phyloP scores from a whole-genome alignment of 768 basidiomycete species.

The Kwoniella pini region DNA sequence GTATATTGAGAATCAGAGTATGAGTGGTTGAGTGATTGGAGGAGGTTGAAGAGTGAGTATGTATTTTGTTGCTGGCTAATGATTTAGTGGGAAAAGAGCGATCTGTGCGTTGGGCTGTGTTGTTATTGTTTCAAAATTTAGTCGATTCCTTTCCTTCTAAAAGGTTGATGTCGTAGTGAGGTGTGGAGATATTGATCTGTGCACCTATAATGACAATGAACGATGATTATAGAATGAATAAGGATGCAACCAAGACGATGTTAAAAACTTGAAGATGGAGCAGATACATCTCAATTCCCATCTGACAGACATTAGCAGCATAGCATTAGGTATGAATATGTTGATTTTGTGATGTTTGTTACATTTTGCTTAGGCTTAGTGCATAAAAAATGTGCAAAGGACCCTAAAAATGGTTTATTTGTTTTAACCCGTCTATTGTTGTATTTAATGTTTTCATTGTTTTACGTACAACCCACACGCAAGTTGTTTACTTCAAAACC shows the following conservation, averaged over 20 bases:
- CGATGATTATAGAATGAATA: background rate
- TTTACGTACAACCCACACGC: background rate
- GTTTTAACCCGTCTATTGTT: slow-evolving; percentile 6
- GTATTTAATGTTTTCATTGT: background rate
- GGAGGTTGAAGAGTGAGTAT: background rate
- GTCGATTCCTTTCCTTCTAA: background rate
- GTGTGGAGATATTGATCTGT: background rate
- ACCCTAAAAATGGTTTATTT: slow-evolving; percentile 1
- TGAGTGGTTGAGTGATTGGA: background rate
- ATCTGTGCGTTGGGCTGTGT: background rate
- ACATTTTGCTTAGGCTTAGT: background rate
- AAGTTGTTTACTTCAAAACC: background rate
- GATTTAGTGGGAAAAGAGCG: background rate
- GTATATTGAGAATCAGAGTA: background rate
- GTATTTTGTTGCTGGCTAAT: background rate
- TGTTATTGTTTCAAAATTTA: background rate
- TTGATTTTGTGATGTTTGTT: background rate
- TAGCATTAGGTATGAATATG: background rate
- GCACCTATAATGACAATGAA: background rate
- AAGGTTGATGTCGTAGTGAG: background rate
- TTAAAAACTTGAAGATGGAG: background rate
- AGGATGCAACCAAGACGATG: background rate
- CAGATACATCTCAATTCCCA: background rate
- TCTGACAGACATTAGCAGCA: background rate
- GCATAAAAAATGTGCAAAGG: background rate